phyloP scores from a whole-genome alignment of 805 yeast genomes.

The Komagataella pseudopastoris region DNA sequence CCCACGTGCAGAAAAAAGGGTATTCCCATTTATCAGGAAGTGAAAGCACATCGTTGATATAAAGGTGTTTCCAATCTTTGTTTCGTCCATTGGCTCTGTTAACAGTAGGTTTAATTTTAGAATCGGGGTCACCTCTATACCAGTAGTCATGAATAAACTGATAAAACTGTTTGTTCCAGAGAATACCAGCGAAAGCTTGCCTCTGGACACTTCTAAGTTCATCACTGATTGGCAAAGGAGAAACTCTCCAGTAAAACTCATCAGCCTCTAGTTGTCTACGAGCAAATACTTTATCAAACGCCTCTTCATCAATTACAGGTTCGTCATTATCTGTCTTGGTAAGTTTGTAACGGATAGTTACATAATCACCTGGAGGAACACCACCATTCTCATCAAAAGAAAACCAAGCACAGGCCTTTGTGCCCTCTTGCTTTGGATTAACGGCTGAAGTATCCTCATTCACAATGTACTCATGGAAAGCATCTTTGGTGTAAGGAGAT shows the following conservation, averaged over 20 bases:
- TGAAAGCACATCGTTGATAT: slow-evolving; percentile 76
- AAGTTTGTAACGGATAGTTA: slow-evolving; percentile 68
- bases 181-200: slow-evolving; percentile 86
- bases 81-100: slow-evolving; percentile 83
- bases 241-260: slow-evolving; percentile 78
- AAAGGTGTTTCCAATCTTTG: slow-evolving; percentile 78
- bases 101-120: slow-evolving; percentile 63
- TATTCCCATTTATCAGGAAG: slow-evolving; percentile 95
- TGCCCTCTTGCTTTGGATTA: slow-evolving; percentile 63
- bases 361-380: slow-evolving; percentile 79
- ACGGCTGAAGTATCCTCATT: slow-evolving; percentile 44
- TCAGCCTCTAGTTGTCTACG: slow-evolving; percentile 81
- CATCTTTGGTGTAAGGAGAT: slow-evolving; percentile 63
- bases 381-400: slow-evolving; percentile 65
- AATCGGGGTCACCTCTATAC: slow-evolving; percentile 74
- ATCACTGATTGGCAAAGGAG: slow-evolving; percentile 75
- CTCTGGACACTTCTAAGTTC: slow-evolving; percentile 75
- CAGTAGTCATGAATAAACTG: slow-evolving; percentile 78
- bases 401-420: slow-evolving; percentile 79
- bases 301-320: slow-evolving; percentile 50
- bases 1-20: slow-evolving; percentile 96
- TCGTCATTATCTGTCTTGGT: slow-evolving; percentile 17
- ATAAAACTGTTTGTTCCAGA: slow-evolving; percentile 91
- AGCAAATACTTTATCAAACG: slow-evolving; percentile 54
- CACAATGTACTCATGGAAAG: slow-evolving; percentile 75